phyloP scores from a whole-genome alignment of 2,329 filamentous ascomycete species.

The Stemphylium vesicarium region DNA sequence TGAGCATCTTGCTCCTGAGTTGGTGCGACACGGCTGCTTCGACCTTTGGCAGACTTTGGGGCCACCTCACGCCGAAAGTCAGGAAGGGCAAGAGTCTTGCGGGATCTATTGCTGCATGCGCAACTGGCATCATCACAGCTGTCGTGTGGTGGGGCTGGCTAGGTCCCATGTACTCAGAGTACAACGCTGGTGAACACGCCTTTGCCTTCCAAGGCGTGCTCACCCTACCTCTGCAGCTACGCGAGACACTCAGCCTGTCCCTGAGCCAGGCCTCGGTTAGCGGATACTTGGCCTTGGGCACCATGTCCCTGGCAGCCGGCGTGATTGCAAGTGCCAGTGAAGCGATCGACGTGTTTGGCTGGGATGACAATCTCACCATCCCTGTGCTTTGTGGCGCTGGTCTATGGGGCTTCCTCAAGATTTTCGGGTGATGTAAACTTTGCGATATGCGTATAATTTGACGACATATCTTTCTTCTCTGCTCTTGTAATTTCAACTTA shows the following conservation, averaged over 20 bases:
- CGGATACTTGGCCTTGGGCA: constrained; percentile 74
- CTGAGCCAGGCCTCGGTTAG: constrained; percentile 66
- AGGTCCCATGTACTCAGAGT: constrained; percentile 60
- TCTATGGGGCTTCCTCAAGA: constrained; percentile 88
- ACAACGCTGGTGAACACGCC: constrained; percentile 56
- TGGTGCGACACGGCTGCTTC: constrained; percentile 99
- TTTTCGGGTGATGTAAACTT: constrained; percentile 65
- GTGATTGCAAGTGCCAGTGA: constrained; percentile 87
- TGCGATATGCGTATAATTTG: neutral
- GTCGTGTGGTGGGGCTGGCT: constrained; percentile 88
- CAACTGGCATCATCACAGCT: constrained; percentile 82
- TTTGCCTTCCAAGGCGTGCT: constrained; percentile 85
- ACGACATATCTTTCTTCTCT: constrained; percentile 16
- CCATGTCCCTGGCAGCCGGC: constrained; percentile 88
- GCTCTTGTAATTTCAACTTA: constrained; percentile 15
- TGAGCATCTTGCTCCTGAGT: constrained; percentile 86
- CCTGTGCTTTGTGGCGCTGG: constrained; percentile 87
- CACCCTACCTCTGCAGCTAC: constrained; percentile 68
- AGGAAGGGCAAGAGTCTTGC: constrained; percentile 90
- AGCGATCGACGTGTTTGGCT: constrained; percentile 86
- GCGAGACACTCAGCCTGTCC: constrained; percentile 67
- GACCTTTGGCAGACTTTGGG: constrained; percentile 90
- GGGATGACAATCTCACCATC: constrained; percentile 98
- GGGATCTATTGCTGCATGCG: constrained; percentile 82
- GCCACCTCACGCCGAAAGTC: constrained; percentile 84